Evolutionary conservation across 2,329 filamentous ascomycete species (phyloP).

Genomic region (Pseudogymnoascus sp.): DNA sequence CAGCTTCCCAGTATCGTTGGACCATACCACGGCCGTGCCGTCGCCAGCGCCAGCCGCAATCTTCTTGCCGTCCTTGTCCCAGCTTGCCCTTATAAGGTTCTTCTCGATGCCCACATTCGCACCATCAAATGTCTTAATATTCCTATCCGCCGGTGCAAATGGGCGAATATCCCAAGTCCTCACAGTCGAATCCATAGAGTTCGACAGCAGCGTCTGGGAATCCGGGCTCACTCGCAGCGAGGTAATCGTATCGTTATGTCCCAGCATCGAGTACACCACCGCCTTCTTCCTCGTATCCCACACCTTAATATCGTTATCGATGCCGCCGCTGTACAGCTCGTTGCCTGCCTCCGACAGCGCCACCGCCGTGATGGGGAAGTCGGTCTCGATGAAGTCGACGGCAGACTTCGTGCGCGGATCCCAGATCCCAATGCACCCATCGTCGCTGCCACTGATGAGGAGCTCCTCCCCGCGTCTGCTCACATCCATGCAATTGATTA

Average conservation of each 20-base stretch:
- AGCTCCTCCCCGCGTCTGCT: slow-evolving; percentile 86
- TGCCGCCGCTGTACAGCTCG: slow-evolving; percentile 88
- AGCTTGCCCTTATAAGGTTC: slow-evolving; percentile 83
- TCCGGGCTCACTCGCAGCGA: slow-evolving; percentile 89
- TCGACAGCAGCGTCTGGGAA: slow-evolving; percentile 80
- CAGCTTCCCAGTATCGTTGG: slow-evolving; percentile 77
- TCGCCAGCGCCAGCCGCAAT: slow-evolving; percentile 87
- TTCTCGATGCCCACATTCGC: slow-evolving; percentile 80
- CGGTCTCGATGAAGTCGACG: slow-evolving; percentile 78
- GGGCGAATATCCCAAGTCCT: slow-evolving; percentile 94
- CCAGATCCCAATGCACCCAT: slow-evolving; percentile 92
- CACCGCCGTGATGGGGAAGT: slow-evolving; percentile 86
- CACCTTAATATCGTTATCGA: slow-evolving; percentile 94
- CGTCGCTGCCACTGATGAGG: slow-evolving; percentile 84
- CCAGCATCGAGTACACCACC: slow-evolving; percentile 77
- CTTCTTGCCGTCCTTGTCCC: slow-evolving; percentile 77
- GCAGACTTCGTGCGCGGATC: slow-evolving; percentile 87
- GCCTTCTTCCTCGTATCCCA: slow-evolving; percentile 94
- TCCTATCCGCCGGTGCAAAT: slow-evolving; percentile 81
- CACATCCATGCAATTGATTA: slow-evolving; percentile 88
- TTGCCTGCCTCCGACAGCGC: slow-evolving; percentile 91
- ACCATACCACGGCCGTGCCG: slow-evolving; percentile 87
- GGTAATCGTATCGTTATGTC: slow-evolving; percentile 87
- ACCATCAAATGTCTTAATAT: slow-evolving; percentile 86
- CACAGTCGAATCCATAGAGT: slow-evolving; percentile 88